Base-by-base conservation (phyloP, 495 filamentous ascomycete species). In the Pyrenopolyporus hunteri region DNA sequence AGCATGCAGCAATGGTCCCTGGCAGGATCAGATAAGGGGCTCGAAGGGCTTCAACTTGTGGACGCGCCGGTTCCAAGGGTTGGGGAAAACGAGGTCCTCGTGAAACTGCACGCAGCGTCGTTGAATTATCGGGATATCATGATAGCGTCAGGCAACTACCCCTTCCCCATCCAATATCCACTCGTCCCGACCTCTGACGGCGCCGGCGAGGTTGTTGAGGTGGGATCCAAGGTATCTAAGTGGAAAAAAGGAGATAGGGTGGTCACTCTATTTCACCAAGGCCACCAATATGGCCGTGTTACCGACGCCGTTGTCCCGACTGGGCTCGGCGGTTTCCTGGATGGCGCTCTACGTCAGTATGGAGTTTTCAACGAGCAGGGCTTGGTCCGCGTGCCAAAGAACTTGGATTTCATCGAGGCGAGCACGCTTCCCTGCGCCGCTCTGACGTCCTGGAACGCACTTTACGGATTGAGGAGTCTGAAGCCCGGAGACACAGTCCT, bases 61-160 rank as follows among this genome's bases (percentile, higher is more conserved):
- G 80, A 82, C 19, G 76, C 72, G 0, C 70, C 80, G 0, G 66
- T 91, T 31, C 88, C 89, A 8, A 70, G 83, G 52, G 63, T 86
- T 4, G 86, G 86, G 36, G 88, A 90, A 31, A 82, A 82, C 47
- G 88, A 92, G 31, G 87, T 91, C 2, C 77, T 93, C n/a, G 85
- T 96, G 66, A 87, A 87, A 74, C 76, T 93, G 10, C 78, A 86
- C 51, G 89, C 82, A 16, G 88, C 84, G 1, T 92, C 91, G 1
- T 78, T 96, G 50, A 95, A 96, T 72, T 96, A 89, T 74, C 85
- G 91, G 48, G 91, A 94, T 66, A 74, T 93, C 45, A 82, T 89
- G 59, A 92, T 96, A 61, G 83, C 89, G 4, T 80, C 80, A 81
- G 89, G 88, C 45, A 72, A 73, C 68, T 93, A 93, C 66, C 83